These are phyloP conservation scores for Stygiomarasmius scandens DNA, from an alignment of 1,284 basidiomycete species.

Conservation along the genomic window DNA sequence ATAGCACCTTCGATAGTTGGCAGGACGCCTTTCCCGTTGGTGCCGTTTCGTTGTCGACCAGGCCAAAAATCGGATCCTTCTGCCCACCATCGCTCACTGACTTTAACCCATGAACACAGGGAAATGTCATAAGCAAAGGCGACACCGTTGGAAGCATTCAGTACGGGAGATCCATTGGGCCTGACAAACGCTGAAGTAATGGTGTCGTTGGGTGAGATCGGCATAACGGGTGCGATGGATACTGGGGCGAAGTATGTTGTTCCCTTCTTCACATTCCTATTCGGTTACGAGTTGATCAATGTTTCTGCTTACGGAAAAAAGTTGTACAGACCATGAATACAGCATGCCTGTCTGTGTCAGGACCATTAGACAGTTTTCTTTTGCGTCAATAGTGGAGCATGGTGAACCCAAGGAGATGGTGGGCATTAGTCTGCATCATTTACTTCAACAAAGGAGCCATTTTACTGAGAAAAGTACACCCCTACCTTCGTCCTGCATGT, in stretches of 20 bases:
- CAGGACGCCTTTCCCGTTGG: conserved; percentile 49
- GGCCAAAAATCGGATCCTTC: conserved; percentile 83
- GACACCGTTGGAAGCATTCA: conserved; percentile 74
- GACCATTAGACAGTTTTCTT: conserved; percentile 65
- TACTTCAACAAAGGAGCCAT: conserved; percentile 6
- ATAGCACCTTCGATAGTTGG: conserved; percentile 59
- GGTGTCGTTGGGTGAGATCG: conserved; percentile 49
- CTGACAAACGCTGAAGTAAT: conserved; percentile 66
- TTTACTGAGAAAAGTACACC: conserved; percentile 27
- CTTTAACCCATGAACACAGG: conserved; percentile 68
- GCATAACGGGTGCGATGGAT: conserved; percentile 63
- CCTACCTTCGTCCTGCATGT: conserved; percentile 74
- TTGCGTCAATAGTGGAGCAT: conserved; percentile 68
- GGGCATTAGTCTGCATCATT: conserved; percentile 63
- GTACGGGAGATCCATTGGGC: conserved; percentile 76
- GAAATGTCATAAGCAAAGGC: conserved; percentile 77
- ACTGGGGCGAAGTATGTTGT: conserved; percentile 65
- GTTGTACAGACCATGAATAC: conserved; percentile 67
- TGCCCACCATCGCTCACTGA: conserved; percentile 81
- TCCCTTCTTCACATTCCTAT: conserved; percentile 74
- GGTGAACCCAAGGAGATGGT: conserved; percentile 74
- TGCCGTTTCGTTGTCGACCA: conserved; percentile 56
- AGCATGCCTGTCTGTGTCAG: conserved; percentile 74
- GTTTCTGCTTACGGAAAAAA: neutral
- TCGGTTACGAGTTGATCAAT: conserved; percentile 8